Evolutionary conservation across 129 eudicot species (phyloP).

Genomic region (Smallanthus sonchifolius): DNA sequence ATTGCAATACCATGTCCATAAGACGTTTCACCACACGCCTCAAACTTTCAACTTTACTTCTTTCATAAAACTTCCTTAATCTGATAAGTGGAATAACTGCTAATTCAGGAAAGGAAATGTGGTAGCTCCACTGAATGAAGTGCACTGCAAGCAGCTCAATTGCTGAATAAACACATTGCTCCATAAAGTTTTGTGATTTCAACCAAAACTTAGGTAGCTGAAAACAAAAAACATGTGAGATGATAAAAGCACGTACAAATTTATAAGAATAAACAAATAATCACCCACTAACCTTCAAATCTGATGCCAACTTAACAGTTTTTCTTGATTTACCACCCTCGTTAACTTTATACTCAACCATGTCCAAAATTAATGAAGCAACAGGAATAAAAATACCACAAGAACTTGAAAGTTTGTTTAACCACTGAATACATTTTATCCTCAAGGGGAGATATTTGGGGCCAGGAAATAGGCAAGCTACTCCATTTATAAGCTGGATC

Average conservation of each 20-base stretch:
- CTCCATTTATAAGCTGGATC: conserved; percentile 73
- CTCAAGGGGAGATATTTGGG: conserved; percentile 75
- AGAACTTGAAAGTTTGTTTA: conserved; percentile 65
- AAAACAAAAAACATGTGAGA: conserved; percentile 13
- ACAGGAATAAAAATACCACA: conserved; percentile 75
- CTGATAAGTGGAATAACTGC: conserved; percentile 70
- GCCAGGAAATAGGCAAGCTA: conserved; percentile 64
- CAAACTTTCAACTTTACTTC: conserved; percentile 51
- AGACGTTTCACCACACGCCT: conserved; percentile 66
- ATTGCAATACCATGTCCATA: conserved; percentile 66
- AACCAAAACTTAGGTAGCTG: conserved; percentile 91
- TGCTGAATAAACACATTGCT: conserved; percentile 62
- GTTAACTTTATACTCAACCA: conserved; percentile 63
- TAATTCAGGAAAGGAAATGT: conserved; percentile 89
- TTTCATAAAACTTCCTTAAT: conserved; percentile 57
- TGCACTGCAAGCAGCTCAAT: conserved; percentile 67
- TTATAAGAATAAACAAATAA: not conserved
- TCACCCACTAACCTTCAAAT: conserved; percentile 59
- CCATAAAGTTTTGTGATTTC: conserved; percentile 62
- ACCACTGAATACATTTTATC: conserved; percentile 75
- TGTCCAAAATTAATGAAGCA: conserved; percentile 65
- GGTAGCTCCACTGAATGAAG: conserved; percentile 86
- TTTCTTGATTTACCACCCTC: conserved; percentile 55
- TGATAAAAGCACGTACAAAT: not conserved
- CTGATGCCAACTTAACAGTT: conserved; percentile 35